A percentile compares a stretch with the other conserved stretches of the same genome.
These are phyloP conservation scores for Kwoniella pini DNA, from an alignment of 768 basidiomycete genomes.

Conservation along the genomic window DNA sequence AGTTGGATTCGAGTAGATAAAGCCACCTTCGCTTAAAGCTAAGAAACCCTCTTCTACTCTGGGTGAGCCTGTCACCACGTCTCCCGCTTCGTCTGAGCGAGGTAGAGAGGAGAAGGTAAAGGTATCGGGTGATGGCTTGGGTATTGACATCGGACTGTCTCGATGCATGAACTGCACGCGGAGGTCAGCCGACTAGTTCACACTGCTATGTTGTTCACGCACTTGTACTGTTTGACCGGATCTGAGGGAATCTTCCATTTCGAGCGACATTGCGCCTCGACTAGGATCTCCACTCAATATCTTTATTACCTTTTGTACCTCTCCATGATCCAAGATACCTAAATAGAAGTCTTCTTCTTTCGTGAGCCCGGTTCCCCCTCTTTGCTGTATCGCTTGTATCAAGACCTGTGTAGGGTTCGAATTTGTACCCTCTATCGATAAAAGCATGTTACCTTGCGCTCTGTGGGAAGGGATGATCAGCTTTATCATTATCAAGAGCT, in stretches of 20 bases:
- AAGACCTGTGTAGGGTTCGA: slow-evolving; percentile 51
- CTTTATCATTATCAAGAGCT: not conserved
- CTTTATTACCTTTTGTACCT: slow-evolving; percentile 37
- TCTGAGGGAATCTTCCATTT: slow-evolving; percentile 46
- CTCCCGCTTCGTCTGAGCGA: slow-evolving; percentile 16
- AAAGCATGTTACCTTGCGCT: slow-evolving; percentile 52
- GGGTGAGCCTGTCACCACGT: slow-evolving; percentile 6
- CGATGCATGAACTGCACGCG: slow-evolving; percentile 32
- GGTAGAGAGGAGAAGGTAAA: slow-evolving; percentile 16
- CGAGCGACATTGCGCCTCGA: slow-evolving; percentile 49
- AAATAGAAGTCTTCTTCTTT: slow-evolving; percentile 55
- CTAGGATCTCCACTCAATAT: slow-evolving; percentile 54
- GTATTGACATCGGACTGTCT: not conserved
- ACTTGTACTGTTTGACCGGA: slow-evolving; percentile 49
- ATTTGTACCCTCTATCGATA: slow-evolving; percentile 29
- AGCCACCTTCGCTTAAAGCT: slow-evolving; percentile 38
- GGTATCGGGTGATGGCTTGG: not conserved
- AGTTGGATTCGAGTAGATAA: slow-evolving; percentile 23
- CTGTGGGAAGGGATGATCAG: slow-evolving; percentile 25
- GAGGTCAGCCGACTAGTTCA: no score
- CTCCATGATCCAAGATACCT: slow-evolving; percentile 26
- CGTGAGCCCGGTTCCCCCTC: slow-evolving; percentile 27
- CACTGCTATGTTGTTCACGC: no score
- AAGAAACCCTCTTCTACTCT: slow-evolving; percentile 36
- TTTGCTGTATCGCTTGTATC: slow-evolving; percentile 44